Percentiles rank a stretch among this genome's conserved stretches.
Evolutionary conservation across 345 rosid genomes (phyloP).

Genomic region (Streptanthus diversifolius): DNA sequence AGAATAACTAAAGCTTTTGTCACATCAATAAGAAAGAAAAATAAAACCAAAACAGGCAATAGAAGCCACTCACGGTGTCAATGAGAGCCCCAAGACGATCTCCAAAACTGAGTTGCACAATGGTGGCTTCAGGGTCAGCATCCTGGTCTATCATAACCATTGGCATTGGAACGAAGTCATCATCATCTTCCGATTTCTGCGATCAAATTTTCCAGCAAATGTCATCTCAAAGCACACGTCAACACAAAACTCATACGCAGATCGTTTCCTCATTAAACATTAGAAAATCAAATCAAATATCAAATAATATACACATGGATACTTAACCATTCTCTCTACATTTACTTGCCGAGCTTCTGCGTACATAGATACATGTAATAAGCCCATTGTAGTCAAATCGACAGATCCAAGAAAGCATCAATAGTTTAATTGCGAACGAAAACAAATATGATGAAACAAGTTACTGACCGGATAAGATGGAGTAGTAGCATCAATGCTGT

Average conservation of each 20-base stretch:
- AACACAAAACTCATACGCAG: slow-evolving; percentile 34
- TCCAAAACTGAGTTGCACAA: slow-evolving; percentile 89
- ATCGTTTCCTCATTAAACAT: slow-evolving; percentile 15
- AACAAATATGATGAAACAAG: background rate
- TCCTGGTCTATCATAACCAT: slow-evolving; percentile 84
- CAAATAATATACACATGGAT: background rate
- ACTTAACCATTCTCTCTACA: background rate
- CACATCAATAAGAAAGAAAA: too few species aligned
- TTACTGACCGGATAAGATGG: slow-evolving; percentile 56
- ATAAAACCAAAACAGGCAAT: too few species aligned
- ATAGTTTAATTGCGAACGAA: background rate
- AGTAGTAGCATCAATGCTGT: slow-evolving; percentile 40
- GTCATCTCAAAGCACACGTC: slow-evolving; percentile 33
- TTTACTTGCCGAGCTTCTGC: background rate
- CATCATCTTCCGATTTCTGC: slow-evolving; percentile 56
- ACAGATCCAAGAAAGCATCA: slow-evolving; percentile 2
- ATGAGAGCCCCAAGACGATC: slow-evolving; percentile 95
- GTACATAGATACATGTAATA: background rate
- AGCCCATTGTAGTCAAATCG: background rate
- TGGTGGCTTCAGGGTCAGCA: slow-evolving; percentile 76
- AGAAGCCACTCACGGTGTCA: slow-evolving; percentile 50
- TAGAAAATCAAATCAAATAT: slow-evolving; percentile 6
- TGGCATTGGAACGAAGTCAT: slow-evolving; percentile 31
- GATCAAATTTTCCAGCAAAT: slow-evolving; percentile 34
- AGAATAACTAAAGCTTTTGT: background rate